phyloP scores from a whole-genome alignment of 2,329 filamentous ascomycete genomes.

The Pseudocercospora ulei region DNA sequence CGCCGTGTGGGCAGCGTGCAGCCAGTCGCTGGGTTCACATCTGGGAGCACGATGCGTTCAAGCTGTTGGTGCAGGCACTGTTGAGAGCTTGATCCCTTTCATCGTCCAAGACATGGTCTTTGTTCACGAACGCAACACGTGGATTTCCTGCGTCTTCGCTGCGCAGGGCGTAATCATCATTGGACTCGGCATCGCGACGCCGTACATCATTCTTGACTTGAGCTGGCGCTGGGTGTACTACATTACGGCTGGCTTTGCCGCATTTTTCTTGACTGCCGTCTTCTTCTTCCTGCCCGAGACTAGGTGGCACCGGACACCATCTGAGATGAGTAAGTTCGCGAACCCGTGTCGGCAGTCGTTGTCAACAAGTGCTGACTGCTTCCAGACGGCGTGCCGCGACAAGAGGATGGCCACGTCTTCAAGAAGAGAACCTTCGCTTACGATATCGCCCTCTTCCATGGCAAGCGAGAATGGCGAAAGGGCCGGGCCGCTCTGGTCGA shows the following conservation, averaged over 20 bases:
- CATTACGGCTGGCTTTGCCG: slow-evolving; percentile 25
- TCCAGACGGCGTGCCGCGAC: slow-evolving; percentile 19
- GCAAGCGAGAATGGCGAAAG: slow-evolving; percentile 22
- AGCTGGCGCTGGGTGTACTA: slow-evolving; percentile 31
- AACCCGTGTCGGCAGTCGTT: background rate
- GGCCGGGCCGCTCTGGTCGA: slow-evolving; percentile 28
- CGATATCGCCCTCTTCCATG: slow-evolving; percentile 26
- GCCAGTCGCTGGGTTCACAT: slow-evolving; percentile 24
- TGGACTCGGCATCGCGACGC: slow-evolving; percentile 26
- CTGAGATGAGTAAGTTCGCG: slow-evolving; percentile 25
- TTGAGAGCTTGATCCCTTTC: slow-evolving; percentile 31
- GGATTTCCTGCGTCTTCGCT: slow-evolving; percentile 28
- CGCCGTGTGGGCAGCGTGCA: slow-evolving; percentile 28
- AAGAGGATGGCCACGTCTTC: slow-evolving; percentile 10
- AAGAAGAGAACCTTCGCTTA: slow-evolving; percentile 22
- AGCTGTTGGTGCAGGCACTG: slow-evolving; percentile 29
- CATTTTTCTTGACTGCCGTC: slow-evolving; percentile 25
- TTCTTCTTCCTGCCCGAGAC: slow-evolving; percentile 30
- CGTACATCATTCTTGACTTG: slow-evolving; percentile 28
- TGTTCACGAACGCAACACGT: slow-evolving; percentile 29
- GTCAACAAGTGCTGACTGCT: background rate
- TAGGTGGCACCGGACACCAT: slow-evolving; percentile 25
- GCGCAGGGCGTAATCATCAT: slow-evolving; percentile 30
- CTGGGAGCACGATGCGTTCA: slow-evolving; percentile 29
- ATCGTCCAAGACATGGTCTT: slow-evolving; percentile 30